A percentile compares a stretch with the other conserved stretches of the same genome.
phyloP scores from a whole-genome alignment of 192 early-diverging fungal genomes.

The Entomortierella parvispora region DNA sequence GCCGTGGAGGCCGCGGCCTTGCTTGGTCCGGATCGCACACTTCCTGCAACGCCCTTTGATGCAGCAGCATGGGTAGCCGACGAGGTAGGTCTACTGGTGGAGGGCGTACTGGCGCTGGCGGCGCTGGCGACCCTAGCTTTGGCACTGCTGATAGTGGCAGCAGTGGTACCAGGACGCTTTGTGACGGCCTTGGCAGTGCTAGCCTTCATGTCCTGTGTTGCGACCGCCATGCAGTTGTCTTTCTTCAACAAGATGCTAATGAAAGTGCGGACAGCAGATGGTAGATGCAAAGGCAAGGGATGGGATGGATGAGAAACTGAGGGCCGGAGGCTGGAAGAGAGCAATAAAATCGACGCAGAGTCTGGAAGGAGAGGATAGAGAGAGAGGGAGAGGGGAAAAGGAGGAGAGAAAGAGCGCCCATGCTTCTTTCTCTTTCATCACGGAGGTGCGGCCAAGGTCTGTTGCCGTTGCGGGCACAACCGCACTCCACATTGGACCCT shows the following conservation, averaged over 20 bases:
- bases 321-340: neutral
- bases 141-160: neutral
- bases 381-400: neutral
- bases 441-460: neutral
- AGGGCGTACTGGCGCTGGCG: neutral
- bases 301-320: slow-evolving; percentile 1
- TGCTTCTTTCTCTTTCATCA: no score
- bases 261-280: neutral
- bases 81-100: neutral
- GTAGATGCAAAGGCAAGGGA: neutral
- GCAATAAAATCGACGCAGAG: neutral
- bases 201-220: no score
- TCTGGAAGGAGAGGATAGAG: neutral
- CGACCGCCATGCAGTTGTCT: neutral
- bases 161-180: no score
- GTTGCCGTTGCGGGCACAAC: neutral
- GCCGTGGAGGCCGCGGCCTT: slow-evolving; percentile 2
- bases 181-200: no score
- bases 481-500: no score
- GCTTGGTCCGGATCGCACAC: no score
- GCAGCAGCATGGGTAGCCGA: slow-evolving; percentile 1
- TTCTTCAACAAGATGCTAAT: neutral
- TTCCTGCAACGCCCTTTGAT: no score
- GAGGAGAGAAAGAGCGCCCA: neutral
- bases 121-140: neutral